Conservation (phyloP, 495 filamentous ascomycete genomes). For the Podospora pseudocomata region DNA sequence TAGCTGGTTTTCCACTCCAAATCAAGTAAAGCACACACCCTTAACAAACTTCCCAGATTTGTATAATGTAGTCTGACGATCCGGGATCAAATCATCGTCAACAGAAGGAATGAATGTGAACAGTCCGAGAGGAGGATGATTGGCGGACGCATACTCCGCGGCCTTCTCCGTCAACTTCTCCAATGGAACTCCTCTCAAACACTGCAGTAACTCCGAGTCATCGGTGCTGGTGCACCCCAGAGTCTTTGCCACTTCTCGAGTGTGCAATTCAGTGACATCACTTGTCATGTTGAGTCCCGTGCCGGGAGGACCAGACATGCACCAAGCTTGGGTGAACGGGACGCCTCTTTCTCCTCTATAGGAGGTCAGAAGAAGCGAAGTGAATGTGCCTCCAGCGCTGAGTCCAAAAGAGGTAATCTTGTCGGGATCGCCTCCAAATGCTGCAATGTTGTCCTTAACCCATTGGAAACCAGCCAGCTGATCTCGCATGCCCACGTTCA, state of each 20-base stretch:
- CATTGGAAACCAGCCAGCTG: constrained; percentile 28
- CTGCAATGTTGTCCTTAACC: constrained; percentile 44
- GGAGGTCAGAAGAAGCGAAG: constrained; percentile 34
- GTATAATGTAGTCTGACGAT: constrained; percentile 22
- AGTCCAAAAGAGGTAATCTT: constrained; percentile 31
- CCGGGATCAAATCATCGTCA: constrained; percentile 32
- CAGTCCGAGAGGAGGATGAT: constrained; percentile 23
- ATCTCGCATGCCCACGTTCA: constrained; percentile 34
- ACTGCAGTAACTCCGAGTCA: constrained; percentile 30
- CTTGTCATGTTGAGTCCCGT: constrained; percentile 41
- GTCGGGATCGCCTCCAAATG: constrained; percentile 21
- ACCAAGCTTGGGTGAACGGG: constrained; percentile 34
- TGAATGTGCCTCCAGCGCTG: constrained; percentile 21
- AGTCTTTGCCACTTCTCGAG: constrained; percentile 29
- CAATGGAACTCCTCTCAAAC: constrained; percentile 32
- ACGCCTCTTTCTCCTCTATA: constrained; percentile 34
- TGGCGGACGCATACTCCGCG: constrained; percentile 23
- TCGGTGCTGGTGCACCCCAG: constrained; percentile 21
- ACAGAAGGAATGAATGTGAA: constrained; percentile 32
- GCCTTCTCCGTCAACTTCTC: constrained; percentile 31
- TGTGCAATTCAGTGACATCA: constrained; percentile 36
- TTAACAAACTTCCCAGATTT: constrained; percentile 29
- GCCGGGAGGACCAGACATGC: constrained; percentile 45
- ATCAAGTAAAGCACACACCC: constrained; percentile 1
- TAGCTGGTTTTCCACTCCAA: background rate